These are phyloP conservation scores for Trichoderma endophyticum DNA, from an alignment of 2,329 filamentous ascomycete genomes.

Conservation along the genomic window DNA sequence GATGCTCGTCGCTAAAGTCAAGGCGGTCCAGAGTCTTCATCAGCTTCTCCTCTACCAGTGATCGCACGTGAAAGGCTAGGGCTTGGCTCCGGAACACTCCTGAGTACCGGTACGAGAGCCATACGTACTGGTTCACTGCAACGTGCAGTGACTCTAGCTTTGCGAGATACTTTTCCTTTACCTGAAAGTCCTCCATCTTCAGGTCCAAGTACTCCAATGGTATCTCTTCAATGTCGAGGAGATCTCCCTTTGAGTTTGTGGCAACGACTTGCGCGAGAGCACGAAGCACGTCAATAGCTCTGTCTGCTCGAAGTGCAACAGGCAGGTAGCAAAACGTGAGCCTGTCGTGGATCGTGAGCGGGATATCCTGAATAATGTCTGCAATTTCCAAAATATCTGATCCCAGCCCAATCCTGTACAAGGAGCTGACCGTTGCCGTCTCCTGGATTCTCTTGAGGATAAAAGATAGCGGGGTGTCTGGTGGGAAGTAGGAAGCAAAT, in stretches of 20 bases:
- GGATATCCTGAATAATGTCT: slow-evolving; percentile 69
- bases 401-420: slow-evolving; percentile 64
- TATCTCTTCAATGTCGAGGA: slow-evolving; percentile 69
- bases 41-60: slow-evolving; percentile 73
- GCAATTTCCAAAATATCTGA: slow-evolving; percentile 62
- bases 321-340: slow-evolving; percentile 74
- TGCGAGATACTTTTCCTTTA: slow-evolving; percentile 56
- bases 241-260: slow-evolving; percentile 59
- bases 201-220: slow-evolving; percentile 73
- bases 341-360: slow-evolving; percentile 69
- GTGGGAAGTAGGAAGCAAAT: slow-evolving; percentile 79
- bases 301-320: slow-evolving; percentile 50
- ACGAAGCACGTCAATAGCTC: slow-evolving; percentile 50
- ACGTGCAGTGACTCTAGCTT: slow-evolving; percentile 77
- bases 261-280: slow-evolving; percentile 70
- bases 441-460: slow-evolving; percentile 74
- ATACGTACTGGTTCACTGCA: slow-evolving; percentile 79
- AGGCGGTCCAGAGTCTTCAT: slow-evolving; percentile 47
- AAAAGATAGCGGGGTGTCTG: slow-evolving; percentile 76
- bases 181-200: slow-evolving; percentile 41
- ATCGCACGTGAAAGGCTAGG: slow-evolving; percentile 76
- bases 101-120: slow-evolving; percentile 86
- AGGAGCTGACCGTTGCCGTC: slow-evolving; percentile 58
- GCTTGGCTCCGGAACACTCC: slow-evolving; percentile 73
- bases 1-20: slow-evolving; percentile 41